Conservation (phyloP, 768 basidiomycete genomes). For the Leccinum incarnatum region DNA sequence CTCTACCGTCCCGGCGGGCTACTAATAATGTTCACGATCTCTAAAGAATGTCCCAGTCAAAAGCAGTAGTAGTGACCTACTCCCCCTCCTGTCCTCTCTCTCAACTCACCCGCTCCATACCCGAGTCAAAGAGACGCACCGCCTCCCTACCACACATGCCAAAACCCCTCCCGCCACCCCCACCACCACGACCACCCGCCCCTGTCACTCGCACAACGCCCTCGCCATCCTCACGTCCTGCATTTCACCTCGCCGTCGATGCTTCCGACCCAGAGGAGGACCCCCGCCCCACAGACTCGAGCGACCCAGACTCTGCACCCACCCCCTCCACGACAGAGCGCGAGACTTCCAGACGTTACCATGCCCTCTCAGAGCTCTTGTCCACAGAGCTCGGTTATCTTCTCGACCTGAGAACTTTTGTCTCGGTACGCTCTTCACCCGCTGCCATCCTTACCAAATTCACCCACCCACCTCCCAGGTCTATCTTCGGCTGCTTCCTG, state of each 20-base stretch:
- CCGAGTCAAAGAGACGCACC: slow-evolving; percentile 25
- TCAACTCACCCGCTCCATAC: neutral
- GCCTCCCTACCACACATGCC: slow-evolving; percentile 43
- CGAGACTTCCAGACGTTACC: slow-evolving; percentile 52
- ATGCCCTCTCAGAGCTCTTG: slow-evolving; percentile 83
- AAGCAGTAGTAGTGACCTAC: neutral
- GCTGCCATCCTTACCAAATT: neutral
- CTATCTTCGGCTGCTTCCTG: slow-evolving; percentile 58
- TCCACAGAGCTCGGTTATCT: slow-evolving; percentile 84
- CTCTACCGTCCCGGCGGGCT: neutral
- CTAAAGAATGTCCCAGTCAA: slow-evolving; percentile 5
- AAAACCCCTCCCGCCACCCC: slow-evolving; percentile 12
- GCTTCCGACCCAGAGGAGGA: slow-evolving; percentile 19
- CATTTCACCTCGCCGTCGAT: slow-evolving; percentile 19
- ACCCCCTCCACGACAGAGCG: neutral
- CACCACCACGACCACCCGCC: neutral
- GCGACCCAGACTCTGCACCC: neutral
- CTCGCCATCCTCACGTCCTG: neutral
- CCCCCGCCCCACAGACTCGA: neutral
- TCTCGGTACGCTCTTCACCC: slow-evolving; percentile 52
- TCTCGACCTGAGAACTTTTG: slow-evolving; percentile 70
- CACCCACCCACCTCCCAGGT: slow-evolving; percentile 42
- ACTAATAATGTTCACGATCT: slow-evolving; percentile 3
- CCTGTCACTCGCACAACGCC: neutral
- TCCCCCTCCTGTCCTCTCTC: neutral